Evolutionary conservation across 805 yeast genomes (phyloP), one percentile per base, ranked within the genome.

Genomic region (Lachancea thermotolerans): DNA sequence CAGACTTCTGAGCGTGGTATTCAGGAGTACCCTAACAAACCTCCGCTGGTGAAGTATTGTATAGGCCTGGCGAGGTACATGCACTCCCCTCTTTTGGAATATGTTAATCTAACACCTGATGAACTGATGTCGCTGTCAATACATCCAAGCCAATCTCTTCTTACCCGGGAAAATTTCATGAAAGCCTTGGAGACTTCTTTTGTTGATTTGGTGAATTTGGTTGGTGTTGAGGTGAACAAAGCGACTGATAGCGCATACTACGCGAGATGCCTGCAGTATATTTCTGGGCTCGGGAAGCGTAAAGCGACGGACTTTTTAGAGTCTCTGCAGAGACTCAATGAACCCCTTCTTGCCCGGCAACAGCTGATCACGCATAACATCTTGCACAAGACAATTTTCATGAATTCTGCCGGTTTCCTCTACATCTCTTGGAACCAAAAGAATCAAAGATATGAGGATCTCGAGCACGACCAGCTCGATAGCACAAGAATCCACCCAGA

Each of bases 401-500:
- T 90, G 71, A 93, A 93, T 64, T 87, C 96, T 64, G 85, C 97
- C 0, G 84, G 95, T 17, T 93, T 93, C 70, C 68, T 93, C 59
- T 80, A 81, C 57, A 83, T 93, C 47, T 93, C 81, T 43, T 74
- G 80, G 52, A 71, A 79, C 37, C 71, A 81, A 52, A 54, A 73
- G 55, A 55, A 74, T 63, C 59, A 62, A 42, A 57, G 55, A 35
- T 60, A 64, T 47, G 73, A 68, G 48, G 72, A 80, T 47, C 69
- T 78, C n/a, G 79, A 81, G 25, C 76, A 83, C 31, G 97, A 91
- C 58, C 72, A 84, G 36, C 73, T 93, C 54, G 99, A 93, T 64
- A 90, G 93, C 41, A 93, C 99, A 0, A 78, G 99, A 68, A 89
- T 93, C 39, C 99, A 93, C 58, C 98, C 98, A 7, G 98, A 93